These are phyloP conservation scores for Cystobasidiopsis lactophilus DNA, from an alignment of 768 basidiomycete genomes.

Conservation along the genomic window DNA sequence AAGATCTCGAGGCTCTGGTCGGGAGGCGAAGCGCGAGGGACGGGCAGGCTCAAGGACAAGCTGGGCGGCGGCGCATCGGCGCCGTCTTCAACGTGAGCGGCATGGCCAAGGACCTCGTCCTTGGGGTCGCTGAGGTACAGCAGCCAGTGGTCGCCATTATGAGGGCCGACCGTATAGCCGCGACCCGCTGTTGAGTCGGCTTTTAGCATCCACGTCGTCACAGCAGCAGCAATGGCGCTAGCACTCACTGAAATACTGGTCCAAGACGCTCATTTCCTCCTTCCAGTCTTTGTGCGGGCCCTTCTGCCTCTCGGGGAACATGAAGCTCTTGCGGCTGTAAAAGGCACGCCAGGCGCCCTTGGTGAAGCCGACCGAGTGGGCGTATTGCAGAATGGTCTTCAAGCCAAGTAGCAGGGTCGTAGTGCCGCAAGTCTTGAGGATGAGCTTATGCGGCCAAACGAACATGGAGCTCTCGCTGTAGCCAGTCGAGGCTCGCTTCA, in stretches of 20 bases:
- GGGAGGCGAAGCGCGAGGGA: slow-evolving; percentile 23
- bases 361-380: slow-evolving; percentile 31
- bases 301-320: slow-evolving; percentile 88
- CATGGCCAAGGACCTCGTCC: slow-evolving; percentile 21
- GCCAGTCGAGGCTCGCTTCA: not conserved
- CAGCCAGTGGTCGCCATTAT: slow-evolving; percentile 97
- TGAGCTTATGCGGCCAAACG: slow-evolving; percentile 79
- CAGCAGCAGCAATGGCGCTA: not conserved
- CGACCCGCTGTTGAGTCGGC: slow-evolving; percentile 33
- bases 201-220: not conserved
- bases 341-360: slow-evolving; percentile 68
- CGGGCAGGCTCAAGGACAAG: slow-evolving; percentile 2
- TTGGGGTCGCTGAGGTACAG: slow-evolving; percentile 64
- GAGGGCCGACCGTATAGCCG: slow-evolving; percentile 89
- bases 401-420: slow-evolving; percentile 91
- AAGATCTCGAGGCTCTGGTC: slow-evolving; percentile 96
- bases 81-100: not conserved
- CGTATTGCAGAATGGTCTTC: slow-evolving; percentile 84
- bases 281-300: slow-evolving; percentile 89
- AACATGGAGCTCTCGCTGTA: slow-evolving; percentile 96
- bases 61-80: not conserved
- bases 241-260: slow-evolving; percentile 53
- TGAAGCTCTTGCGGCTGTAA: slow-evolving; percentile 96
- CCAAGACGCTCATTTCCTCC: slow-evolving; percentile 74
- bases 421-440: slow-evolving; percentile 96